Conservation (phyloP, 164 flowering plant species). For the Protea cynaroides region DNA sequence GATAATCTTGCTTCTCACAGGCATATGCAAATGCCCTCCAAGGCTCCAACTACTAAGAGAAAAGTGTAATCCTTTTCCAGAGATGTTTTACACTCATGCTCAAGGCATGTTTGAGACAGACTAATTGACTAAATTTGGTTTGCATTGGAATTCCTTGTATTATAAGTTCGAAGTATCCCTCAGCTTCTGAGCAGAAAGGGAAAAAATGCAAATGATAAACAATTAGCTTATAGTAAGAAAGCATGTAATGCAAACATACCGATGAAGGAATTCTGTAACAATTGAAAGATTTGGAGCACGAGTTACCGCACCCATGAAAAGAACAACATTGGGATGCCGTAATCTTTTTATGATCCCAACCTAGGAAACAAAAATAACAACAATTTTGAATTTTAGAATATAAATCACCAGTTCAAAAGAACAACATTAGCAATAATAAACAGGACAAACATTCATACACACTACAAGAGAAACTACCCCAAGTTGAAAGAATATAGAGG, state of each 20-base stretch:
- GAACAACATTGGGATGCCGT: slow-evolving; percentile 99
- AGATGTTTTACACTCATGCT: no score
- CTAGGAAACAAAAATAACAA: slow-evolving; percentile 34
- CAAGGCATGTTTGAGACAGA: no score
- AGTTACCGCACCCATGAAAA: slow-evolving; percentile 98
- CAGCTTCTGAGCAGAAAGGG: no score
- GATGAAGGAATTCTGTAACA: slow-evolving; percentile 94
- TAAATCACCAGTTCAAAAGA: not conserved
- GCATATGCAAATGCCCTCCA: no score
- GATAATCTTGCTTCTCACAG: no score
- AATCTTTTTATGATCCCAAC: slow-evolving; percentile 79
- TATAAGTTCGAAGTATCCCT: no score
- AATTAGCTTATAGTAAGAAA: not conserved
- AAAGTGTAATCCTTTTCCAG: no score
- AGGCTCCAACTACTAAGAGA: no score
- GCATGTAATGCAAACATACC: slow-evolving; percentile 43
- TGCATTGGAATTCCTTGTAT: no score
- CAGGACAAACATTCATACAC: not conserved
- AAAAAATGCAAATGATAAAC: no score
- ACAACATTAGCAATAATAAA: not conserved
- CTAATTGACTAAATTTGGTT: no score
- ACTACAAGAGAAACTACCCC: not conserved
- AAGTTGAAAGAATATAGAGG: slow-evolving; percentile 6
- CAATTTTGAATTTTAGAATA: slow-evolving; percentile 7
- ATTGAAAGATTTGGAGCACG: slow-evolving; percentile 95